Evolutionary conservation across 2,329 filamentous ascomycete species (phyloP).

Genomic region (Fusarium duplospermum): DNA sequence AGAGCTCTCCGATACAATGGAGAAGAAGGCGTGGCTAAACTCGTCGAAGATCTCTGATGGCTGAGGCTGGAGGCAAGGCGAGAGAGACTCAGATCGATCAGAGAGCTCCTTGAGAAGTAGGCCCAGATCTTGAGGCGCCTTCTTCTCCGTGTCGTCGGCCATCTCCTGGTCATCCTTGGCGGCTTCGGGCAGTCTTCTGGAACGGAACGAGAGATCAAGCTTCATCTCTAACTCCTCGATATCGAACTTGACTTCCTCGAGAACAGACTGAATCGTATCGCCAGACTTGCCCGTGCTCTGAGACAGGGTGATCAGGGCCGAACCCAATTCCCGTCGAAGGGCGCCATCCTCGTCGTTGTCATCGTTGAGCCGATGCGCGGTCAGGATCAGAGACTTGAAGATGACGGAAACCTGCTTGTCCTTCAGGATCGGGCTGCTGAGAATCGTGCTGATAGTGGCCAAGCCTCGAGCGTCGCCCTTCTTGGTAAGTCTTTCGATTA

Average conservation of each 20-base stretch:
- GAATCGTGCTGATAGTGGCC: constrained; percentile 69
- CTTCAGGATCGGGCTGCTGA: constrained; percentile 70
- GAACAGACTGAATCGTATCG: constrained; percentile 72
- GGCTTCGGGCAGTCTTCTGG: constrained; percentile 61
- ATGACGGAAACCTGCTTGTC: constrained; percentile 73
- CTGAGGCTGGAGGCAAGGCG: constrained; percentile 65
- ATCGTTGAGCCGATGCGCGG: constrained; percentile 68
- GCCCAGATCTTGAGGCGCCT: constrained; percentile 53
- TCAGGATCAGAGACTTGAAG: constrained; percentile 73
- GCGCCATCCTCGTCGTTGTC: constrained; percentile 65
- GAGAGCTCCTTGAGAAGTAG: constrained; percentile 54
- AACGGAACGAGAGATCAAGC: constrained; percentile 76
- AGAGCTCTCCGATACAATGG: constrained; percentile 59
- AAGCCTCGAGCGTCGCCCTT: constrained; percentile 69
- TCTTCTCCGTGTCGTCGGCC: constrained; percentile 40
- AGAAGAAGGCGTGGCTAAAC: constrained; percentile 69
- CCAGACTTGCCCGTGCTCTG: constrained; percentile 69
- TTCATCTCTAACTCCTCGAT: constrained; percentile 80
- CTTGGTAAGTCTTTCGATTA: constrained; percentile 71
- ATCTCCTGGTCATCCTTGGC: constrained; percentile 60
- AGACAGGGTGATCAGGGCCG: constrained; percentile 74
- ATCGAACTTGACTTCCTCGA: constrained; percentile 76
- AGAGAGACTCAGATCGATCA: constrained; percentile 51
- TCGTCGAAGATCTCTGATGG: constrained; percentile 67
- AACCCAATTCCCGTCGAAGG: constrained; percentile 72